Evolutionary conservation across 2,329 filamentous ascomycete species (phyloP).

Genomic region (Sporothrix dimorphospora): DNA sequence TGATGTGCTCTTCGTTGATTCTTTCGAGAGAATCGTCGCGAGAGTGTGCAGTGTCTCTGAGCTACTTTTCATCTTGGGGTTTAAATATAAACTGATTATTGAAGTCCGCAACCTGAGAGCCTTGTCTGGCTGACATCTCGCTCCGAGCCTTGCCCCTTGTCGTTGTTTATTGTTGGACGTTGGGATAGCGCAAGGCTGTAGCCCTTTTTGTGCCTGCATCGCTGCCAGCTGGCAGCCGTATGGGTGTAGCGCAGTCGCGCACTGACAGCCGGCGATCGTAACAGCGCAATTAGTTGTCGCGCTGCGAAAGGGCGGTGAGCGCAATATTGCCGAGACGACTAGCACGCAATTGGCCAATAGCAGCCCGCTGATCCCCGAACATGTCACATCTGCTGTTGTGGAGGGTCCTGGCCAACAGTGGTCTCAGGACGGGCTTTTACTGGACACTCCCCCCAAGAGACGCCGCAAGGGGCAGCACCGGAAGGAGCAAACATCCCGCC

Average conservation of each 20-base stretch:
- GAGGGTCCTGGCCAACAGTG: neutral
- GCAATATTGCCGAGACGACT: neutral
- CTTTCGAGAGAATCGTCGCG: neutral
- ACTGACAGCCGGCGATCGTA: neutral
- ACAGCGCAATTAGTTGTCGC: neutral
- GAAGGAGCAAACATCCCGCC: neutral
- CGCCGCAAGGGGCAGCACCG: neutral
- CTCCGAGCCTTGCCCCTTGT: constrained; percentile 5
- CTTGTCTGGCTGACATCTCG: neutral
- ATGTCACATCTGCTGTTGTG: no score
- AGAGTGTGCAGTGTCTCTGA: neutral
- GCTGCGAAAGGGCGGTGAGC: neutral
- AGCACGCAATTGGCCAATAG: constrained; percentile 15
- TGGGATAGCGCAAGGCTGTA: constrained; percentile 6
- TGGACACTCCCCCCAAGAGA: neutral
- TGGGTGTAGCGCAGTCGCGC: neutral
- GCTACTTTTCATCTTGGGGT: neutral
- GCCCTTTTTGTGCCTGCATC: neutral
- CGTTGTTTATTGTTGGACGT: neutral
- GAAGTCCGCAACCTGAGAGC: neutral
- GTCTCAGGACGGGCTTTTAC: neutral
- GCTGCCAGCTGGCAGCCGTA: neutral
- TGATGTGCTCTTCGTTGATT: neutral
- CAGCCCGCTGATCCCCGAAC: neutral
- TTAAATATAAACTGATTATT: neutral